A percentile compares a stretch with the other conserved stretches of the same genome.
Conservation (phyloP, 176 grass and related monocot species). For the Aechmea fasciata region DNA sequence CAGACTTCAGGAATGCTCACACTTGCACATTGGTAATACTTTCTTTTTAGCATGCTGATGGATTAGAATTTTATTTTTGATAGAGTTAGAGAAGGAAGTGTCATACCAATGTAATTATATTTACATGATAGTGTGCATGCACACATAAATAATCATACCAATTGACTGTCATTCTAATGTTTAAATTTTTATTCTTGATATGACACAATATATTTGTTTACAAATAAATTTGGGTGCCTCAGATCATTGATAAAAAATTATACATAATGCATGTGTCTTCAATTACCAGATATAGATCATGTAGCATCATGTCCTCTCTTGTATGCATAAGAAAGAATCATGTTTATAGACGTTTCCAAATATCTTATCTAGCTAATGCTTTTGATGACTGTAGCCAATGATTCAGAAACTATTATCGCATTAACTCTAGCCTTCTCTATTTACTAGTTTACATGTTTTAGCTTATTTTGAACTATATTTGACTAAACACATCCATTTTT, state of each 20-base stretch:
- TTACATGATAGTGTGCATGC: neutral
- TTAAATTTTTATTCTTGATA: neutral
- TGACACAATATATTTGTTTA: neutral
- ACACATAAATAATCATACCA: neutral
- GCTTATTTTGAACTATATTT: neutral
- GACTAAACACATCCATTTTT: neutral
- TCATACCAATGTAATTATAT: too few relatives aligned
- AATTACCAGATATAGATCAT: neutral
- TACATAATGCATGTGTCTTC: neutral
- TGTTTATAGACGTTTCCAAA: neutral
- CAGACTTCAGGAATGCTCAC: slow-evolving; percentile 57
- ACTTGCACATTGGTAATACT: slow-evolving; percentile 79
- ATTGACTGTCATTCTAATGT: neutral
- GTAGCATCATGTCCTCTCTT: neutral
- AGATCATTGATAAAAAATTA: neutral
- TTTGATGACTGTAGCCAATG: neutral
- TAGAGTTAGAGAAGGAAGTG: neutral
- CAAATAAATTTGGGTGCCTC: neutral
- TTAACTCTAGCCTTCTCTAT: neutral
- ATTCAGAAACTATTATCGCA: neutral
- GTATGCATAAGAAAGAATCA: neutral
- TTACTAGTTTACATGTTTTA: neutral
- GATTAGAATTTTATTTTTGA: neutral
- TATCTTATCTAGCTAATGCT: too few relatives aligned
- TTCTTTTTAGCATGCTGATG: neutral